A percentile compares a stretch with the other conserved stretches of the same genome.
Conservation (phyloP, 345 rosid species). For the Atalantia buxifolia region DNA sequence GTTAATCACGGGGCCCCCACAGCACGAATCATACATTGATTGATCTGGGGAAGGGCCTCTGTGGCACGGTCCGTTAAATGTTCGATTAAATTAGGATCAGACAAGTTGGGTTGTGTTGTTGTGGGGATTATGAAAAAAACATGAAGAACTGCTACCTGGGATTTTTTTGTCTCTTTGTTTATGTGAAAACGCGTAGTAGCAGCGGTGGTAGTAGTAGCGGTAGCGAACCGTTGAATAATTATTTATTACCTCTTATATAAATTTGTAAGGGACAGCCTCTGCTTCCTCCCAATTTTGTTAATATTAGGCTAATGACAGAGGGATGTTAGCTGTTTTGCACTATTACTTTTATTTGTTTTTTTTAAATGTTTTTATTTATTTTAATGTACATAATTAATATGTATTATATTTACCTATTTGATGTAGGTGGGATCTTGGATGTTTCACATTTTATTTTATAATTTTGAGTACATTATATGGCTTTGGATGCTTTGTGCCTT, state of each 20-base stretch:
- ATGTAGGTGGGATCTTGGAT: no score
- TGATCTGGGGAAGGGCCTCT: conserved; percentile 16
- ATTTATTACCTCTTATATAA: neutral
- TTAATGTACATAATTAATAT: conserved; percentile 7
- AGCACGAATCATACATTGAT: no score
- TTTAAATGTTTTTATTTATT: neutral
- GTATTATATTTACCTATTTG: neutral
- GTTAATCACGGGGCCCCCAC: neutral
- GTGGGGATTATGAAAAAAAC: conserved; percentile 9
- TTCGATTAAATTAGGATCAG: neutral
- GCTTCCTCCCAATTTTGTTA: conserved; percentile 26
- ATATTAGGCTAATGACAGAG: conserved; percentile 26
- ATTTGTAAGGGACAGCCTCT: neutral
- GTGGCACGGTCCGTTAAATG: neutral
- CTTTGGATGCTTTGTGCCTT: no score
- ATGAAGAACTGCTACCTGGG: neutral
- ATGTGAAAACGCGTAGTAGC: conserved; percentile 1
- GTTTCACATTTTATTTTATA: no score
- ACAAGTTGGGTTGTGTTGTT: neutral
- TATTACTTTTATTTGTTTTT: neutral
- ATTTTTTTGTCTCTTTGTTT: conserved; percentile 11
- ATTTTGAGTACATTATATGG: no score
- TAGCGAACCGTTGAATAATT: conserved; percentile 2
- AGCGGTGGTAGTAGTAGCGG: neutral
- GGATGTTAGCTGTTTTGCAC: conserved; percentile 20